These are phyloP conservation scores for Cordyceps cateniannulata DNA, from an alignment of 2,329 filamentous ascomycete species.

Conservation along the genomic window DNA sequence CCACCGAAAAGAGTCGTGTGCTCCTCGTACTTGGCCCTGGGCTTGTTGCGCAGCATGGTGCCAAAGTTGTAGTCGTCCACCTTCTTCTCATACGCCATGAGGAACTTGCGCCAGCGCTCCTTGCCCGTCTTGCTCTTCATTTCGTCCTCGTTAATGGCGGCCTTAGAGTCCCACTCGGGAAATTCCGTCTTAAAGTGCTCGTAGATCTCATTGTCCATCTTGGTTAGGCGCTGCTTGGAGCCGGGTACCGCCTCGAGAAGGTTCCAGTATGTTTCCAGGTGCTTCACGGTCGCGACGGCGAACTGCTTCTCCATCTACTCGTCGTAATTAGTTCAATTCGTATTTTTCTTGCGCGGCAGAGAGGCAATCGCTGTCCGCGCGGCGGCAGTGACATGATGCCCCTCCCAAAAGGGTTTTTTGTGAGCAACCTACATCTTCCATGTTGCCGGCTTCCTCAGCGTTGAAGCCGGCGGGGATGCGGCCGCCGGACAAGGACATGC, in stretches of 20 bases:
- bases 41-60: constrained; percentile 76
- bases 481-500: constrained; percentile 24
- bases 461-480: constrained; percentile 51
- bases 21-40: constrained; percentile 79
- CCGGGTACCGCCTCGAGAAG: constrained; percentile 88
- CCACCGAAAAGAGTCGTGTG: constrained; percentile 87
- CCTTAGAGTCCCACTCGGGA: constrained; percentile 82
- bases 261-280: constrained; percentile 95
- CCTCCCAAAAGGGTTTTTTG: background rate
- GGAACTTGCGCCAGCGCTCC: constrained; percentile 89
- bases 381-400: constrained; percentile 7
- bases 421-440: constrained; percentile 45
- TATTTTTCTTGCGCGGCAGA: background rate
- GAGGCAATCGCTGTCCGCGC: constrained; percentile 2
- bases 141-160: constrained; percentile 76
- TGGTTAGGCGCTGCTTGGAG: constrained; percentile 83
- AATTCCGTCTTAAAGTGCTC: constrained; percentile 83
- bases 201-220: constrained; percentile 91
- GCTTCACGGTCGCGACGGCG: constrained; percentile 93
- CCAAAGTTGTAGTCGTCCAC: constrained; percentile 98
- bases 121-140: constrained; percentile 99
- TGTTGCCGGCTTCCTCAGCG: constrained; percentile 48
- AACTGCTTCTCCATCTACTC: constrained; percentile 97
- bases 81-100: constrained; percentile 88
- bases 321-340: background rate